Base-by-base conservation (phyloP, 495 filamentous ascomycete species). In the Lepidopterella palustris region DNA sequence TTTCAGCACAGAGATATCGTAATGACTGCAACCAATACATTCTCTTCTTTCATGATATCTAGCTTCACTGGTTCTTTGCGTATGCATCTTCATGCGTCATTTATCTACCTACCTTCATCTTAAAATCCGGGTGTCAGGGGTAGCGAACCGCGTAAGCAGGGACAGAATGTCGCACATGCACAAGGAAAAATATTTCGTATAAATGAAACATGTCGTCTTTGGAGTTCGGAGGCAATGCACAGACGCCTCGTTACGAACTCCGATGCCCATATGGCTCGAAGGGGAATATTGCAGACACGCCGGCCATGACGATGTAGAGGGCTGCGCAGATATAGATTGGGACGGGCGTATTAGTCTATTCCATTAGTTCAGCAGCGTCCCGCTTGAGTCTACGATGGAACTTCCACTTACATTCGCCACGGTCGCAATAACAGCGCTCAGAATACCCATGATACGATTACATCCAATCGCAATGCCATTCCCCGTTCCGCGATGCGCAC, bases 381-480 rank as follows among this genome's bases (percentile, higher is more conserved):
- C n/a, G n/a, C n/a, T n/a, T n/a, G 45, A 26, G 9, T 3, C 24
- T 45, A 31, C n/a, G 25, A 24, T 5, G 49, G 55, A 5, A 24
- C 42, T 45, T 40, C 4, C n/a, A 59, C 64, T 60, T 42, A 68
- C 65, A 68, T 86, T 68, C 0, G 82, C 80, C 26, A 74, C 75
- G 10, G 83, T 79, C 0, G 79, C 85, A 21, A 90, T 79, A 26
- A 90, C 74, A 2, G 86, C 85, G 21, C 79, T 82, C 53, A 90
- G 53, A 54, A 89, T 88, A 11, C 86, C 86, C 84, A 88, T 88
- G 61, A 88, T 70, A 15, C 87, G 79, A 67, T 88, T 88, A 27
- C 81, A 78, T 0, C 78, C 84, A 23, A 88, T 85, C 4, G 83
- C 80, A 50, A 90, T 77, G 10, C 86, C 86, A 62, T 88, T 87